Conservation (phyloP, 371 early-diverging fungal genomes). For the Capillidium heterosporum region DNA sequence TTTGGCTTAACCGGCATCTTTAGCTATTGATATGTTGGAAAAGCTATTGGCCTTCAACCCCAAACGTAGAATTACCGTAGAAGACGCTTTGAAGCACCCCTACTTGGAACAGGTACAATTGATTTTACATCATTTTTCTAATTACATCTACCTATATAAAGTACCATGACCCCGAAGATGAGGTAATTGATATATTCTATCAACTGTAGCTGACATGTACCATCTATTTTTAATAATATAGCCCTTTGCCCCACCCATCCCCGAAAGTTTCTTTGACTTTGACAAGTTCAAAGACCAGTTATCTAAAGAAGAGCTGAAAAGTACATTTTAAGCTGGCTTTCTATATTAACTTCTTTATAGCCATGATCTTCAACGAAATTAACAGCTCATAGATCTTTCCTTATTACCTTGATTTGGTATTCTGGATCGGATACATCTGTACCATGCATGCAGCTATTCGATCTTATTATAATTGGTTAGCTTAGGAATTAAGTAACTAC, state of each 20-base stretch:
- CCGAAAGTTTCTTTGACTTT: constrained; percentile 69
- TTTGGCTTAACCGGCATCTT: neutral
- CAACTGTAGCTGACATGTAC: neutral
- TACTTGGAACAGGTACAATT: constrained; percentile 51
- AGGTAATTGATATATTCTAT: constrained; percentile 13
- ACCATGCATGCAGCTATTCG: no score
- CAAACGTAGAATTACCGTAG: constrained; percentile 76
- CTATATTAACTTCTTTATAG: neutral
- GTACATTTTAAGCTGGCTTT: constrained; percentile 14
- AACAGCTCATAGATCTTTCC: constrained; percentile 3
- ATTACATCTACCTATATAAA: constrained; percentile 8
- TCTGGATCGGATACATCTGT: no score
- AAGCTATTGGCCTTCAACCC: constrained; percentile 90
- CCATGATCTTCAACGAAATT: constrained; percentile 5
- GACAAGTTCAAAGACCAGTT: constrained; percentile 73
- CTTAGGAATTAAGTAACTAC: no score
- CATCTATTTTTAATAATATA: constrained; percentile 2
- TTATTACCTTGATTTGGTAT: no score
- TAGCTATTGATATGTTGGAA: constrained; percentile 77
- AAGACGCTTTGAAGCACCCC: constrained; percentile 80
- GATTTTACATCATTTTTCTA: neutral
- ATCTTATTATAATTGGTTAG: no score
- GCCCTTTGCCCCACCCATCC: constrained; percentile 57
- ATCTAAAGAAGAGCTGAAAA: constrained; percentile 63
- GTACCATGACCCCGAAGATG: constrained; percentile 73